A percentile compares a stretch with the other conserved stretches of the same genome.
phyloP scores from a whole-genome alignment of 257 asterid species.

The Rehmannia glutinosa region DNA sequence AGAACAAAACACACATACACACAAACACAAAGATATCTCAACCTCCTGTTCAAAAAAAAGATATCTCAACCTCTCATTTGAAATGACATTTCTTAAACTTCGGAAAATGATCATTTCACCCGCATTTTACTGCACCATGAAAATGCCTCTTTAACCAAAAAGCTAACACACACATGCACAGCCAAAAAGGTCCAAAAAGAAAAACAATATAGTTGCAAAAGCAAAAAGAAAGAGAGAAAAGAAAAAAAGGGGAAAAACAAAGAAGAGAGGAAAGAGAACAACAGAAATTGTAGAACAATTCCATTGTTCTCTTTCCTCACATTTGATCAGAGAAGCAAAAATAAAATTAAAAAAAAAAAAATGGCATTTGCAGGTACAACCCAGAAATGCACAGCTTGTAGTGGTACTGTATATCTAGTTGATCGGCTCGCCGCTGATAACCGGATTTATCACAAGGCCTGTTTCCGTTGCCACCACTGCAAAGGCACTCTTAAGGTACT shows the following conservation, averaged over 20 bases:
- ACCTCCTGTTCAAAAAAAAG: too few relatives aligned
- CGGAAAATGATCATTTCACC: too few relatives aligned
- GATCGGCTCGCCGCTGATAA: constrained; percentile 91
- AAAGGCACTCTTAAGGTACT: constrained; percentile 86
- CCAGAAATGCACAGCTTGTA: constrained; percentile 97
- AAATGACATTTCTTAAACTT: too few relatives aligned
- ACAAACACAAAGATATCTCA: too few relatives aligned
- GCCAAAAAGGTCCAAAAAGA: too few relatives aligned
- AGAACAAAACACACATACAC: too few relatives aligned
- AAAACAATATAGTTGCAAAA: too few relatives aligned
- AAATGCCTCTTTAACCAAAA: too few relatives aligned
- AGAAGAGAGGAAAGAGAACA: constrained; percentile 21
- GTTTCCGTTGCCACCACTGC: constrained; percentile 98
- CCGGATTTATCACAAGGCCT: constrained; percentile 85
- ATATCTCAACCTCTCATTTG: too few relatives aligned
- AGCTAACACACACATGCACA: too few relatives aligned
- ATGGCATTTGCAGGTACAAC: constrained; percentile 99
- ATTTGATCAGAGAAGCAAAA: not conserved
- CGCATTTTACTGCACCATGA: too few relatives aligned
- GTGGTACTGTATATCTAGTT: constrained; percentile 86
- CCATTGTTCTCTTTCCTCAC: constrained; percentile 34
- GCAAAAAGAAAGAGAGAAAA: not conserved
- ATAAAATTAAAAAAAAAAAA: not conserved
- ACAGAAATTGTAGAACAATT: not conserved
- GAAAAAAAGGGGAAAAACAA: not conserved